Base-by-base conservation (phyloP, 345 rosid species). In the Toxicodendron radicans region DNA sequence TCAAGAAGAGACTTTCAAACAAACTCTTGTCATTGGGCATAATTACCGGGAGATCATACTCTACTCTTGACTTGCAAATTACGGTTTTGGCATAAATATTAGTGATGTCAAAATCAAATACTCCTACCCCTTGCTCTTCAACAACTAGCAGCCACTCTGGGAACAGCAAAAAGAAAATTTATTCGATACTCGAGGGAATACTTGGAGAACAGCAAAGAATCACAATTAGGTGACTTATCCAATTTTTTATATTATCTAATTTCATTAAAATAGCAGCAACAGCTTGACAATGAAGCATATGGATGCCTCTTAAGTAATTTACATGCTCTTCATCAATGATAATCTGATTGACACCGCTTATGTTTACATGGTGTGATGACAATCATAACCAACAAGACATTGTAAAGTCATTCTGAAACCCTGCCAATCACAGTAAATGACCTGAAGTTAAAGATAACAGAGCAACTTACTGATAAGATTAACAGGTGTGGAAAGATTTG, bases 401-500 rank as follows among this genome's bases (percentile, higher is more conserved):
- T 58, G 60, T 56, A 72, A 59, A 70, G 10, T 49, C 14, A 1
- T 71, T 52, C 68, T 67, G 27, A 66, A 72, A 53, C 70, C 73
- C 13, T 5, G 41, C 41, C 11, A 24, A 30, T 23, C 24, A 58
- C 2, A 5, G 33, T n/a, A 77, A 71, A 66, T 38, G 70, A 71
- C 71, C 66, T 64, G 56, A 68, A 68, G 64, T n/a, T 23, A 54
- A 58, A 73, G 78, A 66, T 76, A 58, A 62, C 53, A 24, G 45
- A 76, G 75, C 61, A 76, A 81, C 90, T 89, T 84, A 93, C 97
- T 86, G 62, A 87, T 85, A 76, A 93, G 85, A 57, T 87, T 78
- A 18, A 80, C 54, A 20, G 93, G 92, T 72, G 84, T 75, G 46
- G 79, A 78, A 75, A 78, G 68, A 63, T 65, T 71, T 46, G 83